Conservation (phyloP, 2,329 filamentous ascomycete genomes). For the Aureobasidium vineae region DNA sequence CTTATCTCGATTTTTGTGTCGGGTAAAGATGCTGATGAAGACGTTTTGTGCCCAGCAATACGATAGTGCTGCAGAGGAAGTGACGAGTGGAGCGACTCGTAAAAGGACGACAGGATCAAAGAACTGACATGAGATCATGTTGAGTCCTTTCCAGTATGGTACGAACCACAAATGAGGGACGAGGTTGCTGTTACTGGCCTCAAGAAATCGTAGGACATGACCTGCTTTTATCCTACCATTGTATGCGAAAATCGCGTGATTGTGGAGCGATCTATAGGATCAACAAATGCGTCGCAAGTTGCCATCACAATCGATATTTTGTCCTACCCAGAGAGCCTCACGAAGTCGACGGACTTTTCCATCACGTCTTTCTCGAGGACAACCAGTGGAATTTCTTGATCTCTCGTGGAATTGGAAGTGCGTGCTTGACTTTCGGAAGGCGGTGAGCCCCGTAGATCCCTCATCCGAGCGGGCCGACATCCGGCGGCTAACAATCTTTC, state of each 20-base stretch:
- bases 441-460: background rate
- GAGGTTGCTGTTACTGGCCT: background rate
- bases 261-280: background rate
- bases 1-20: slow-evolving; percentile 1
- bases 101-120: slow-evolving; percentile 12
- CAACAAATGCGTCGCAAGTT: background rate
- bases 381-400: background rate
- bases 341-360: background rate
- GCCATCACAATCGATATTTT: background rate
- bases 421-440: background rate
- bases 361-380: background rate
- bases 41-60: slow-evolving; percentile 21
- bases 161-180: background rate
- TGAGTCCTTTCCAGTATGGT: no score
- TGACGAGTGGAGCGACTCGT: slow-evolving; percentile 12
- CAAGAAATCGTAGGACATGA: background rate
- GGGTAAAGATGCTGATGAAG: slow-evolving; percentile 13
- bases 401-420: no score
- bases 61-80: background rate
- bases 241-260: background rate
- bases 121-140: slow-evolving; percentile 2
- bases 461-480: slow-evolving; percentile 10
- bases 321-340: background rate
- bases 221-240: background rate
- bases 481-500: slow-evolving; percentile 11